Conservation (phyloP, 2,329 filamentous ascomycete genomes). For the Claviceps sp. region DNA sequence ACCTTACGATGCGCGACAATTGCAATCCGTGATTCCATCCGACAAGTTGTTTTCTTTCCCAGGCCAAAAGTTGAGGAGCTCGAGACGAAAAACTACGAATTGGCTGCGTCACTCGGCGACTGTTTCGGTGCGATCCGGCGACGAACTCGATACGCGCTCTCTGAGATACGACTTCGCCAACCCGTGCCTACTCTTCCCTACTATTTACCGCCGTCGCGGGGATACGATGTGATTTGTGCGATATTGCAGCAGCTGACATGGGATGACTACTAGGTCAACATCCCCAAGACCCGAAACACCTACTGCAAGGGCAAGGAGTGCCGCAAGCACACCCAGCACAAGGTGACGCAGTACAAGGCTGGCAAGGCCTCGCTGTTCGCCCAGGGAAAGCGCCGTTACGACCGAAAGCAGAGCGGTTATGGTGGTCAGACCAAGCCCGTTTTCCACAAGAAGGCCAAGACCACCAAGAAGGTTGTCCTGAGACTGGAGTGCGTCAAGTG, state of each 20-base stretch:
- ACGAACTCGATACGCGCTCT: neutral
- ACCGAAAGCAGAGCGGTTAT: constrained; percentile 98
- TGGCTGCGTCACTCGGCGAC: neutral
- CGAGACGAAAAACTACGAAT: neutral
- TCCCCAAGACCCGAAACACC: constrained; percentile 94
- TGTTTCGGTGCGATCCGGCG: neutral
- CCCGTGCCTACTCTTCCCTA: neutral
- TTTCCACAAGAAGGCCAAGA: constrained; percentile 99
- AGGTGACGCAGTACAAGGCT: constrained; percentile 94
- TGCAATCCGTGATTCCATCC: neutral
- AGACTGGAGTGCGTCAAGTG: constrained; percentile 93
- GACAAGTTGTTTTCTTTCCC: neutral
- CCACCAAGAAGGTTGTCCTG: constrained; percentile 99
- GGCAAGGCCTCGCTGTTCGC: constrained; percentile 93
- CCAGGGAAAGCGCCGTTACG: constrained; percentile 99
- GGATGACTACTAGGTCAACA: constrained; percentile 60
- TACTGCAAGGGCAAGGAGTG: constrained; percentile 96
- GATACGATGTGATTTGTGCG: neutral
- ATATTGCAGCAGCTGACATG: constrained; percentile 4
- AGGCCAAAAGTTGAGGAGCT: neutral
- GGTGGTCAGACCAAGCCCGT: constrained; percentile 99
- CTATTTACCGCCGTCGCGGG: neutral
- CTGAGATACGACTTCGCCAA: neutral
- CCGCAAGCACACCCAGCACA: constrained; percentile 83
- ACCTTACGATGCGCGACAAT: neutral